phyloP scores from a whole-genome alignment of 1,284 basidiomycete genomes.

The Tremellales sp. region DNA sequence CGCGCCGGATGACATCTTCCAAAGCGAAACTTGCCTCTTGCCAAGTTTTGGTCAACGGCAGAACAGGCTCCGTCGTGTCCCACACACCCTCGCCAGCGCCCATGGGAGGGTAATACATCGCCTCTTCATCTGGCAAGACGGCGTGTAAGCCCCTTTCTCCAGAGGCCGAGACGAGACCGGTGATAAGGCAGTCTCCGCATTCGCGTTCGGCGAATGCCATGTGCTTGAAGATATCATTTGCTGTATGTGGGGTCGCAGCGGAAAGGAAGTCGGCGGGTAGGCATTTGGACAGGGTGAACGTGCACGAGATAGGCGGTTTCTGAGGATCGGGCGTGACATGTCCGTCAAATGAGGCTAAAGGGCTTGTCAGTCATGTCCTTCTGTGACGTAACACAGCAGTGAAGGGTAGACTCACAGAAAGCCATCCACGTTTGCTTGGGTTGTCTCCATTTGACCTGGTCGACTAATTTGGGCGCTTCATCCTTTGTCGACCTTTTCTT shows the following conservation, averaged over 20 bases:
- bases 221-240: slow-evolving; percentile 32
- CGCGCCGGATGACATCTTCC: slow-evolving; percentile 5
- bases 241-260: slow-evolving; percentile 5
- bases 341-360: slow-evolving; percentile 31
- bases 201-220: slow-evolving; percentile 33
- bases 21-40: slow-evolving; percentile 22
- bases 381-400: neutral
- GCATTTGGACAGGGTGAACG: slow-evolving; percentile 11
- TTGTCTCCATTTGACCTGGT: neutral
- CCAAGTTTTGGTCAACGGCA: slow-evolving; percentile 28
- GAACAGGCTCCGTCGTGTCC: slow-evolving; percentile 30
- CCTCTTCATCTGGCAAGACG: slow-evolving; percentile 33
- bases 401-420: slow-evolving; percentile 22
- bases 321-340: slow-evolving; percentile 16
- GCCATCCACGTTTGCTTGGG: neutral
- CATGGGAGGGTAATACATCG: slow-evolving; percentile 10
- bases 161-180: slow-evolving; percentile 32
- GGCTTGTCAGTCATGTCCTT: too few species aligned
- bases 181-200: slow-evolving; percentile 48
- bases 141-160: slow-evolving; percentile 40
- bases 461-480: slow-evolving; percentile 10
- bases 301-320: slow-evolving; percentile 12
- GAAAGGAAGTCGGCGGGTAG: slow-evolving; percentile 29
- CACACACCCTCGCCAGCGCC: slow-evolving; percentile 8
- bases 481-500: slow-evolving; percentile 21